Conservation (phyloP, 2,329 filamentous ascomycete genomes). For the Thielaviopsis ethacetica region DNA sequence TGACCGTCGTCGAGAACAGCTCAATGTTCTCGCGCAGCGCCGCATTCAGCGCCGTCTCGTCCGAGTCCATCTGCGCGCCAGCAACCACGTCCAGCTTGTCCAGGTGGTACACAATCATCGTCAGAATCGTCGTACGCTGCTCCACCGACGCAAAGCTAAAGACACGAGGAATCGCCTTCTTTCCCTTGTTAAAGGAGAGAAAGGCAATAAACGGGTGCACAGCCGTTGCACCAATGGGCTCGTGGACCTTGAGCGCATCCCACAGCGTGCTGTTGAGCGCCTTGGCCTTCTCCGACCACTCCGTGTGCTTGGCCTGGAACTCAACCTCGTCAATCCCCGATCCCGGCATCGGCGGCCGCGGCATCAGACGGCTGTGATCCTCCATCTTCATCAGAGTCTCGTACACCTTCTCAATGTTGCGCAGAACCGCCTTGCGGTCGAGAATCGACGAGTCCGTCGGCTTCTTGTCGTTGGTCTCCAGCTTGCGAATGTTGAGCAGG, state of each 20-base stretch:
- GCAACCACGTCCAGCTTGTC: slow-evolving; percentile 84
- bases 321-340: slow-evolving; percentile 42
- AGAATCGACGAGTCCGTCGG: slow-evolving; percentile 20
- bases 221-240: slow-evolving; percentile 63
- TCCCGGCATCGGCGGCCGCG: slow-evolving; percentile 29
- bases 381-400: slow-evolving; percentile 81
- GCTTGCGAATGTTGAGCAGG: slow-evolving; percentile 76
- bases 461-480: slow-evolving; percentile 42
- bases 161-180: slow-evolving; percentile 85
- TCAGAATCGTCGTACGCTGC: slow-evolving; percentile 86
- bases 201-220: slow-evolving; percentile 93
- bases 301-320: slow-evolving; percentile 55
- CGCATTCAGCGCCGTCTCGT: slow-evolving; percentile 55
- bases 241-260: slow-evolving; percentile 78
- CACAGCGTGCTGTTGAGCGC: slow-evolving; percentile 68
- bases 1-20: slow-evolving; percentile 72
- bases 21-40: slow-evolving; percentile 83
- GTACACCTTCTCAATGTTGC: slow-evolving; percentile 82
- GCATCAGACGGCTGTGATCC: slow-evolving; percentile 74
- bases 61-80: slow-evolving; percentile 56
- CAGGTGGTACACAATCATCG: slow-evolving; percentile 87
- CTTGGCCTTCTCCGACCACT: slow-evolving; percentile 59
- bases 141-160: slow-evolving; percentile 87
- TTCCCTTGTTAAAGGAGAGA: slow-evolving; percentile 85
- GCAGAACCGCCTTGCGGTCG: slow-evolving; percentile 68